These are phyloP conservation scores for Amesomyces nigricolor DNA, from an alignment of 2,329 filamentous ascomycete genomes.

Conservation along the genomic window DNA sequence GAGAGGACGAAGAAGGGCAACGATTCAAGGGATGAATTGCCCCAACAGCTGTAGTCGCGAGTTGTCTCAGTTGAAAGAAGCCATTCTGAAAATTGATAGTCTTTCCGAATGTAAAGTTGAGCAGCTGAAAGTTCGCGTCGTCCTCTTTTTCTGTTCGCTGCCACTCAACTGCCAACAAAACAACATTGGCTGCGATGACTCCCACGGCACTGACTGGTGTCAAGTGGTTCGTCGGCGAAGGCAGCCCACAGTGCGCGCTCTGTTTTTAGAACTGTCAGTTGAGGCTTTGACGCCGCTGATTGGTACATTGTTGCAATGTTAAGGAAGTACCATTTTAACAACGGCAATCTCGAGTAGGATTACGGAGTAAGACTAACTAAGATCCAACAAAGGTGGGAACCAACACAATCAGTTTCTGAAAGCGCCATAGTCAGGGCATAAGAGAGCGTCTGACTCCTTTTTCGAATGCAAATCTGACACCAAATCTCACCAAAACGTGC, in stretches of 20 bases:
- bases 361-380: too few relatives aligned
- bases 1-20: not conserved
- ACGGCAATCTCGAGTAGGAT: not conserved
- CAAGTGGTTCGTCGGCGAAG: too few relatives aligned
- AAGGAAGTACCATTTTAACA: too few relatives aligned
- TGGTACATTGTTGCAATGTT: too few relatives aligned
- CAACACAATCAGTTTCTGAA: too few relatives aligned
- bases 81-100: conserved; percentile 3
- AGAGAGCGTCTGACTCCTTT: too few relatives aligned
- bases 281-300: not conserved
- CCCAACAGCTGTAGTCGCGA: conserved; percentile 2
- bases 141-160: not conserved
- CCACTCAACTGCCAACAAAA: not conserved
- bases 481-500: not conserved
- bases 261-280: not conserved
- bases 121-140: not conserved
- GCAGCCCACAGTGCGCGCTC: not conserved
- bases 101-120: not conserved
- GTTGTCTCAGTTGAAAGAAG: conserved; percentile 8
- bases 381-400: not conserved
- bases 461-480: not conserved
- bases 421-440: too few relatives aligned
- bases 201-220: not conserved
- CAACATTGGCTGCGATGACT: conserved; percentile 1
- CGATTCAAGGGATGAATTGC: not conserved